These are phyloP conservation scores for Albugo laibachii DNA, from an alignment of 352 stramenopile species.

Conservation along the genomic window DNA sequence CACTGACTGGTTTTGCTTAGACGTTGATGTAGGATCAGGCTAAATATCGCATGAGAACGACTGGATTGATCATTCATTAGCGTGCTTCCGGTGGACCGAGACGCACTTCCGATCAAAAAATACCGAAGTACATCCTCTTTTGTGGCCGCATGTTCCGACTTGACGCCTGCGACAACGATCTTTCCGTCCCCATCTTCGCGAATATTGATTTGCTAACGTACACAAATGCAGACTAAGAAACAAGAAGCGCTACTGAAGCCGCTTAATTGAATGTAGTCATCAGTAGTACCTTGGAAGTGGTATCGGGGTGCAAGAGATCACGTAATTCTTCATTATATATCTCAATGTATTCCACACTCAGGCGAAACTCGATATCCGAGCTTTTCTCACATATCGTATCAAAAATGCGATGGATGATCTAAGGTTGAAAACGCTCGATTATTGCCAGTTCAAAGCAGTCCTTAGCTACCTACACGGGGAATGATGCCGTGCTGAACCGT, in stretches of 20 bases:
- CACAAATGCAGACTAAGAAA: neutral
- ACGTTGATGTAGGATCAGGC: slow-evolving; percentile 59
- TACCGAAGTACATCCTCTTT: slow-evolving; percentile 68
- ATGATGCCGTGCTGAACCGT: slow-evolving; percentile 64
- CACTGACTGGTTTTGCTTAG: slow-evolving; percentile 19
- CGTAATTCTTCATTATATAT: slow-evolving; percentile 98
- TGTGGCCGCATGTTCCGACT: slow-evolving; percentile 49
- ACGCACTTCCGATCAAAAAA: slow-evolving; percentile 56
- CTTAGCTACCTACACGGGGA: slow-evolving; percentile 29
- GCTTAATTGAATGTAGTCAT: too few species aligned
- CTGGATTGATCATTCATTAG: slow-evolving; percentile 83
- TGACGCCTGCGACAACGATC: slow-evolving; percentile 65
- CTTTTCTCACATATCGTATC: slow-evolving; percentile 26
- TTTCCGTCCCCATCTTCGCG: slow-evolving; percentile 60
- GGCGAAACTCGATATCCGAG: slow-evolving; percentile 42
- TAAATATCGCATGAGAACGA: slow-evolving; percentile 83
- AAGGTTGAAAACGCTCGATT: neutral
- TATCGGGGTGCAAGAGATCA: slow-evolving; percentile 83
- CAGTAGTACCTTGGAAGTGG: slow-evolving; percentile 29
- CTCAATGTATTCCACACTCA: slow-evolving; percentile 92
- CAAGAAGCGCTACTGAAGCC: neutral
- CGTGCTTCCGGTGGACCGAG: slow-evolving; percentile 67
- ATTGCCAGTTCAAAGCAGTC: neutral
- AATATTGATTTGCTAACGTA: slow-evolving; percentile 37
- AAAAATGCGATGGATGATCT: slow-evolving; percentile 56